Evolutionary conservation across 2,329 filamentous ascomycete genomes (phyloP), one percentile per base, ranked within the genome.

Genomic region (Whalleya microplaca): DNA sequence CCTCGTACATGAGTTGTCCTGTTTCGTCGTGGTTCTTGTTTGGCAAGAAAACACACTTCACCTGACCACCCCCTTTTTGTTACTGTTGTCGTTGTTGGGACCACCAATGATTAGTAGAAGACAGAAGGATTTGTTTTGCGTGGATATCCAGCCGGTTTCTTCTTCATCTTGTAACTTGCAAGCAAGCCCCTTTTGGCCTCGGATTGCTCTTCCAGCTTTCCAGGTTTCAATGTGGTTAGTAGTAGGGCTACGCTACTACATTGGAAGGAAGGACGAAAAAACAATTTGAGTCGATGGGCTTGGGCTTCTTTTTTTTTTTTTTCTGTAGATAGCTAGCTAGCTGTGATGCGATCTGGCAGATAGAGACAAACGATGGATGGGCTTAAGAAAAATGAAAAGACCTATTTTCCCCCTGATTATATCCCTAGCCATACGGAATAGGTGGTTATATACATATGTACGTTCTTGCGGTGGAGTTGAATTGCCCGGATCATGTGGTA

Each of bases 61-160:
- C n/a, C n/a, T 45, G 27, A 45, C 48, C 48, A 43, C 32, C 32
- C 32, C 32, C 27, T 12, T 29, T 5, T 29, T n/a, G n/a, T 29
- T 29, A 29, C 12, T 12, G 12, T 37, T 57, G 10, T 54, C 46
- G 53, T 37, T 54, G 41, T 58, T 51, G 54, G 52, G 52, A 56
- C 54, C 42, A 45, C 52, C 44, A 55, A 51, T 56, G 56, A 56
- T 52, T 42, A 55, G 29, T 44, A 54, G 51, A 48, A 47, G 46
- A 45, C 18, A 43, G 41, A 42, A 37, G 10, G n/a, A n/a, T n/a
- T n/a, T n/a, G n/a, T 20, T 19, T 14, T 51, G 48, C 43, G 60
- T 63, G 58, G 57, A 61, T 61, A 63, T 54, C 43, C 50, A 46
- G 43, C 27, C 51, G 49, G 23, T 27, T n/a, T n/a, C n/a, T n/a